These are phyloP conservation scores for Hanseniaspora guilliermondii DNA, from an alignment of 805 yeast species.

Conservation along the genomic window DNA sequence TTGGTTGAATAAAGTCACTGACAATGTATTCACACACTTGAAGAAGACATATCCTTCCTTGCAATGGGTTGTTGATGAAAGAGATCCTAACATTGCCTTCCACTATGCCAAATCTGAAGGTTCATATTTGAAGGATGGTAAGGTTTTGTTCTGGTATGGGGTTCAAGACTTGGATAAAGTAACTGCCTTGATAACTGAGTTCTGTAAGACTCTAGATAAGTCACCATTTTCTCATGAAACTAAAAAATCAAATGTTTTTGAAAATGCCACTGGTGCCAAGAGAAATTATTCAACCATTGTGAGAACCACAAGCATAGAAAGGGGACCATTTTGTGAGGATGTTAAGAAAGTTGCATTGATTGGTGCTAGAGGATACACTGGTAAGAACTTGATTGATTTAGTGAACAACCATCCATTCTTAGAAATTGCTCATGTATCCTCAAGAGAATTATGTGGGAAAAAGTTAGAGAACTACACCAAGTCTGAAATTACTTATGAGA, in stretches of 20 bases:
- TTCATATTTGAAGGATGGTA: slow-evolving; percentile 77
- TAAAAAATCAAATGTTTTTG: slow-evolving; percentile 26
- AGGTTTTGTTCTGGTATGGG: slow-evolving; percentile 92
- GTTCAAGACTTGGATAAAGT: slow-evolving; percentile 50
- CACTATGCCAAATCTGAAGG: slow-evolving; percentile 89
- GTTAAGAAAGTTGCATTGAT: slow-evolving; percentile 76
- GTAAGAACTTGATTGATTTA: slow-evolving; percentile 79
- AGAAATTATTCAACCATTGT: slow-evolving; percentile 39
- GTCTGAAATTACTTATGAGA: slow-evolving; percentile 65
- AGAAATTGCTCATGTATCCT: slow-evolving; percentile 85
- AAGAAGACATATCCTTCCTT: slow-evolving; percentile 58
- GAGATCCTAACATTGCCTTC: slow-evolving; percentile 84
- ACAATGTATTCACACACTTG: slow-evolving; percentile 76
- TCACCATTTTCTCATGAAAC: slow-evolving; percentile 14
- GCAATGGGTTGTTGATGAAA: slow-evolving; percentile 85
- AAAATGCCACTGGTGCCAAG: slow-evolving; percentile 30
- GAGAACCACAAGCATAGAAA: slow-evolving; percentile 44
- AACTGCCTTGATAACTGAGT: slow-evolving; percentile 48
- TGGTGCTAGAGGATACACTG: slow-evolving; percentile 98
- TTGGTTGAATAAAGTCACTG: slow-evolving; percentile 96
- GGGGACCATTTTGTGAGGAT: slow-evolving; percentile 44
- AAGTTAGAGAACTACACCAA: slow-evolving; percentile 79
- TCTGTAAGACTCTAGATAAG: slow-evolving; percentile 31
- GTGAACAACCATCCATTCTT: slow-evolving; percentile 78
- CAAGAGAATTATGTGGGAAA: slow-evolving; percentile 86